Base-by-base conservation (phyloP, 331 rosid species). In the Arachis monticola region DNA sequence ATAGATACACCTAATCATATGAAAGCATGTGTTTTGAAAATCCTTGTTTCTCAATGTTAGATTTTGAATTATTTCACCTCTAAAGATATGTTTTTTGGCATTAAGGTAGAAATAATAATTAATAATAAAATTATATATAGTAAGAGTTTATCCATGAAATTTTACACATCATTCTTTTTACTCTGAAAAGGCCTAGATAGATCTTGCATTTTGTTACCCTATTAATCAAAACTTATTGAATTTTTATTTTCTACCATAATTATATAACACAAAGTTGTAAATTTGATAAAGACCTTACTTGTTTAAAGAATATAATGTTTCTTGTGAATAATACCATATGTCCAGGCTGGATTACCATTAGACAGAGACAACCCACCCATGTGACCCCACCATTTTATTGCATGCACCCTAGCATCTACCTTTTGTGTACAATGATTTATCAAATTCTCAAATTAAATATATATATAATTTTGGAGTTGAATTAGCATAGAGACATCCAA, bases 331-430 rank as follows among this genome's bases (percentile, higher is more conserved):
- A 60, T 67, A 60, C 81, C 5, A 78, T 5, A 75, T 66, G 70
- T 70, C 75, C 88, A 84, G 88, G 53, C 88, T 84, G 85, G 77
- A 71, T 62, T 70, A 70, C 62, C 64, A 70, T 56, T n/a, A 68
- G 81, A 84, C 69, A 77, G 67, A 60, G 88, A 81, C 81, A 81
- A 72, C 80, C 79, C 76, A 81, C 65, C 85, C 79, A 71, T 66
- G 82, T 81, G 77, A 66, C 55, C 72, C 76, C 53, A 57, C 67
- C 58, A 64, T 41, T 71, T 78, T 78, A 74, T 67, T 59, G 48
- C 75, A 77, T 64, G 76, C 40, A 70, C 70, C 1, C 38, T 35
- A 69, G 68, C 73, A 60, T 48, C 72, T 50, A 57, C 73, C 75
- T 80, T 69, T 59, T 11, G 45, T 53, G 22, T 51, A 72, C 67